These are phyloP conservation scores for Colletotrichum theobromicola DNA, from an alignment of 2,329 filamentous ascomycete genomes.

Conservation along the genomic window DNA sequence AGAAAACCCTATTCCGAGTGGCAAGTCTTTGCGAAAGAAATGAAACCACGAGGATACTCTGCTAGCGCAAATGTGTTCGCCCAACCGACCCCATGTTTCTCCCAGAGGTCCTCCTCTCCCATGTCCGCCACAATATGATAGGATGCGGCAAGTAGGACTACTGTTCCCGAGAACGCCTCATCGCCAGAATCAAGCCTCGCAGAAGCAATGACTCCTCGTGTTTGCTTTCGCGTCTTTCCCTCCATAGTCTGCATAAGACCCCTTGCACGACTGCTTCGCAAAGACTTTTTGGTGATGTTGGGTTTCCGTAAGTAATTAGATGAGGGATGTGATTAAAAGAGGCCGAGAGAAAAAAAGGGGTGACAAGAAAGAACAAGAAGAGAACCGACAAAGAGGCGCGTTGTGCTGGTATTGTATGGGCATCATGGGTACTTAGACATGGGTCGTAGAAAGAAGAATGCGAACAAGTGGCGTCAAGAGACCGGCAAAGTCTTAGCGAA, in stretches of 20 bases:
- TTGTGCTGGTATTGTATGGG: conserved; percentile 64
- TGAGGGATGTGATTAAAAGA: conserved; percentile 24
- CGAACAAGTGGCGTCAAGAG: conserved; percentile 8
- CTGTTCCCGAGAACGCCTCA: conserved; percentile 22
- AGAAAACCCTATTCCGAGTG: conserved; percentile 28
- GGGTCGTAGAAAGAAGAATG: conserved; percentile 47
- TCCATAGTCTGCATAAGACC: conserved; percentile 35
- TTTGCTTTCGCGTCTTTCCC: conserved; percentile 19
- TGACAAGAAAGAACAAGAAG: conserved; percentile 23
- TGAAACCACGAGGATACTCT: conserved; percentile 18
- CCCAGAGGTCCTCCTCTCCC: conserved; percentile 22
- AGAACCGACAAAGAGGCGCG: conserved; percentile 49
- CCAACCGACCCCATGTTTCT: conserved; percentile 21
- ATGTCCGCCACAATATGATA: neutral
- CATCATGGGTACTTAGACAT: conserved; percentile 65
- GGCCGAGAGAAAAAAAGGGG: conserved; percentile 22
- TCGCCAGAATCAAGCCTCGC: conserved; percentile 23
- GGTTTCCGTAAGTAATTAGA: conserved; percentile 31
- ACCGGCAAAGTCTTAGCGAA: conserved; percentile 70
- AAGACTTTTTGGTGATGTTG: conserved; percentile 40
- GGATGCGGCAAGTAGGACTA: conserved; percentile 9
- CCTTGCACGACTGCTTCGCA: conserved; percentile 40
- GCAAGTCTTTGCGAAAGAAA: conserved; percentile 13
- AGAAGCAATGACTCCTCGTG: conserved; percentile 19
- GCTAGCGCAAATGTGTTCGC: conserved; percentile 12